Percentiles rank a stretch among this genome's conserved stretches.
These are phyloP conservation scores for Ganoderma meredithae DNA, from an alignment of 1,284 basidiomycete genomes.

Conservation along the genomic window DNA sequence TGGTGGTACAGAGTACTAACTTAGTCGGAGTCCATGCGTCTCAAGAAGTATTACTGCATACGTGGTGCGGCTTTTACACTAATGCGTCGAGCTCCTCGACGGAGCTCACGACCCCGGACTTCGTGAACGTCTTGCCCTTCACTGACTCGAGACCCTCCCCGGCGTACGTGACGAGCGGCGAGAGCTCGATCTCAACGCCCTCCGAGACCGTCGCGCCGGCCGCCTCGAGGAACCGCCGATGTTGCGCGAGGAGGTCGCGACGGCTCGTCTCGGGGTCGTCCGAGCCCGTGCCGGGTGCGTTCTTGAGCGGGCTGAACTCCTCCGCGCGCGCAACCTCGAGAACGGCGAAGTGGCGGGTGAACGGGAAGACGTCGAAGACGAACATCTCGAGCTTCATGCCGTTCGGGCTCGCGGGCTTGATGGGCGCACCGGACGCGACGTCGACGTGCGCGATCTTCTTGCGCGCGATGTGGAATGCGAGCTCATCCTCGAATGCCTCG, in stretches of 20 bases:
- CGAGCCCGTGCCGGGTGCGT: conserved; percentile 93
- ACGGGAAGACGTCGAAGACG: conserved; percentile 99
- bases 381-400: conserved; percentile 99
- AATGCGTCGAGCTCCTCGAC: conserved; percentile 61
- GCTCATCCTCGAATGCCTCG: conserved; percentile 85
- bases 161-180: conserved; percentile 88
- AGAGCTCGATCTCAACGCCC: conserved; percentile 88
- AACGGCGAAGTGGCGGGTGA: conserved; percentile 84
- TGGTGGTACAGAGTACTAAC: conserved; percentile 28
- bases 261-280: conserved; percentile 94
- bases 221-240: conserved; percentile 81
- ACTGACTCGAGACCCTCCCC: conserved; percentile 90
- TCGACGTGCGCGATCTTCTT: conserved; percentile 96
- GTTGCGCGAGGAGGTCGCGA: conserved; percentile 90
- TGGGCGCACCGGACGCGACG: conserved; percentile 62
- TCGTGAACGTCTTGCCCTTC: conserved; percentile 80
- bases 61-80: conserved; percentile 30
- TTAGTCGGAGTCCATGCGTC: conserved; percentile 13
- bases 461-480: conserved; percentile 97
- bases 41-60: not conserved
- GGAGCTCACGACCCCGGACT: conserved; percentile 58
- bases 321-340: conserved; percentile 90
- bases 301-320: conserved; percentile 98
- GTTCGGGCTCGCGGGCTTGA: conserved; percentile 92
- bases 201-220: conserved; percentile 81